Evolutionary conservation across 345 rosid species (phyloP), one percentile per base, ranked within the genome.

Genomic region (Capsella bursapastoris): DNA sequence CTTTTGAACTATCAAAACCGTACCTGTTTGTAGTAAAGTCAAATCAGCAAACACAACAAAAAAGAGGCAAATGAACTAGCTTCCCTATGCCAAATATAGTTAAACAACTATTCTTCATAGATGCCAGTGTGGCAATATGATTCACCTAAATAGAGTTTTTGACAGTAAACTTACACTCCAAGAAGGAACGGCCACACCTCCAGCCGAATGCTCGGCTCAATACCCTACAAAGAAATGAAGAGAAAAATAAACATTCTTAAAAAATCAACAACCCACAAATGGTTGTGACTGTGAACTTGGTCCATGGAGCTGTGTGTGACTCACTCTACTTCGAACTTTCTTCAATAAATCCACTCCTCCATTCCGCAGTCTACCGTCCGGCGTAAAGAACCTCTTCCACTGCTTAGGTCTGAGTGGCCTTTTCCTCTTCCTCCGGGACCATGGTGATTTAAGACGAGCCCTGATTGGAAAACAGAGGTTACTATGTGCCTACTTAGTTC

Each of bases 161-260:
- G 71, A 49, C 50, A 22, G 28, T 29, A 51, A 37, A 73, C 99
- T 90, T 86, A 95, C 99, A 96, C 89, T 77, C 98, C 98, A 60
- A 96, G 98, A 50, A 96, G 98, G 80, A 92, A 96, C 0, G 98
- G 98, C 99, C 99, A 96, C 50, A 96, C 98, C 76, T 92, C 97
- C 16, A 86, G 66, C 69, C 98, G 84, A 76, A 96, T 88, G 83
- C 82, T 86, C 14, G 98, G 94, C 83, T 96, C 88, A 56, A 96
- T 84, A 68, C 99, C 99, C 99, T 96, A 51, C 76, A 85, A 58
- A 18, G 48, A n/a, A 75, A 55, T 14, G 25, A 37, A 48, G 60
- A 34, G 50, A 64, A 61, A 22, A 38, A 72, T 14, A 43, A 63
- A 62, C 49, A 47, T 12, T 45, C 0, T 61, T 64, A 79, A 40